Percentiles rank a stretch among this genome's conserved stretches.
Conservation (phyloP, 495 filamentous ascomycete genomes). For the Penicillium manginii region DNA sequence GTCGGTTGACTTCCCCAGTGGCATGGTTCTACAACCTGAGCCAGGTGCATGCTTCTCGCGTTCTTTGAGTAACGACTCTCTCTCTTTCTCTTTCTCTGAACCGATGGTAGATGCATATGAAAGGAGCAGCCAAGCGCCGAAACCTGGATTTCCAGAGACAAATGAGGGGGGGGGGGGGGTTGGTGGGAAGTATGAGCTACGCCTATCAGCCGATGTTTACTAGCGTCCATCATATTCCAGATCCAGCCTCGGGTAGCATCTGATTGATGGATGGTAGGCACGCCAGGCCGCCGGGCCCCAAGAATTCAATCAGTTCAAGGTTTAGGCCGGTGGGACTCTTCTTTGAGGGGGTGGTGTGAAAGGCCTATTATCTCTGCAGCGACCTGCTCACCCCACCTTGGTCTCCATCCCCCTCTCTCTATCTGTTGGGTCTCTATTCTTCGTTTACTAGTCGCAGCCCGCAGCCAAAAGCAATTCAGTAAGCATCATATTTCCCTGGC, state of each 20-base stretch:
- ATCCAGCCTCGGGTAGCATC: constrained; percentile 27
- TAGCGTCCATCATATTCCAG: constrained; percentile 21
- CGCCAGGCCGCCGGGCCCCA: constrained; percentile 16
- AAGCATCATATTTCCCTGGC: constrained; percentile 24
- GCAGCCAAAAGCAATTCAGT: constrained; percentile 14
- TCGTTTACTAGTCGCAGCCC: constrained; percentile 10
- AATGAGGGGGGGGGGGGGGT: too few relatives aligned
- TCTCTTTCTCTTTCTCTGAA: too few relatives aligned
- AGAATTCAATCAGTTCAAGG: constrained; percentile 25
- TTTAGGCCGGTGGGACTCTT: constrained; percentile 22
- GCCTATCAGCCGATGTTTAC: constrained; percentile 19
- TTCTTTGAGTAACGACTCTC: constrained; percentile 4
- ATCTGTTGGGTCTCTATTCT: constrained; percentile 1
- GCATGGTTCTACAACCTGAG: constrained; percentile 1
- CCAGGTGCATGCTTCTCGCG: constrained; percentile 1
- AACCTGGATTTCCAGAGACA: background rate
- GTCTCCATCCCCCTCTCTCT: constrained; percentile 10
- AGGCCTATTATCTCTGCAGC: constrained; percentile 13
- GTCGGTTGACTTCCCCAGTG: background rate
- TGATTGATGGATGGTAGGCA: constrained; percentile 26
- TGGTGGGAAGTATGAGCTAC: constrained; percentile 3
- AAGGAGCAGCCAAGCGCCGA: background rate
- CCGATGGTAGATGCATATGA: constrained; percentile 12
- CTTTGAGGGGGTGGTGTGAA: constrained; percentile 5
- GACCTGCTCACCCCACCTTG: constrained; percentile 9